Base-by-base conservation (phyloP, 2,329 filamentous ascomycete genomes). In the Verticillium longisporum region DNA sequence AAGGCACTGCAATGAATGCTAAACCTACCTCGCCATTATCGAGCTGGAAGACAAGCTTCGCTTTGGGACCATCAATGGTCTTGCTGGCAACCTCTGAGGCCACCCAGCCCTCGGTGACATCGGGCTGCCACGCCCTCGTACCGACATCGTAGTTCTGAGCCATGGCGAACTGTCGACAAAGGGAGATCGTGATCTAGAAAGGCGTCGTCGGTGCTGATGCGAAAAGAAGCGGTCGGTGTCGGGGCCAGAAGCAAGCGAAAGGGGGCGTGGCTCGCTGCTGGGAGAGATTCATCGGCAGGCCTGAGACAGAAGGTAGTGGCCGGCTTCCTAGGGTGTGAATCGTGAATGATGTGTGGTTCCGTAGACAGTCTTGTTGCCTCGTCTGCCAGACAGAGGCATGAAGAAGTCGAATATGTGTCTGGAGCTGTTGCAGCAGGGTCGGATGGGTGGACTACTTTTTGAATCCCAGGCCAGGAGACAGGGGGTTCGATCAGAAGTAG, bases 51-150 rank as follows among this genome's bases (percentile, higher is more conserved):
- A 92, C 84, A 70, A 99, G 84, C 73, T 84, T 89, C 71, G 94
- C 90, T 74, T 96, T 97, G 72, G 92, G 85, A 64, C 92, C 95
- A 72, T 95, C 83, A 67, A 91, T 80, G 61, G 85, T 83, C 83
- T 95, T 97, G 77, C 90, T 89, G 74, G 89, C 83, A 69, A 99
- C 90, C 83, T 98, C 93, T 56, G 95, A 97, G 73, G 93, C 90
- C 75, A 99, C 87, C 94, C 95, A 99, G 79, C 95, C 95, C 78
- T 99, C 94, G 64, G 91, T 91, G 75, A 86, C 81, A 81, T 99
- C 95, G 70, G 95, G 93, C 85, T 98, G 95, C 95, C 95, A 99
- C 74, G 93, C 95, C 85, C 92, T 88, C 71, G 94, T 98, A 73
- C 94, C 95, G 73, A 97, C 87, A 83, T 98, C 93, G 80, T 96